Percentiles rank a stretch among this genome's conserved stretches.
Conservation (phyloP, 2,329 filamentous ascomycete genomes). For the Orbilia javanica region DNA sequence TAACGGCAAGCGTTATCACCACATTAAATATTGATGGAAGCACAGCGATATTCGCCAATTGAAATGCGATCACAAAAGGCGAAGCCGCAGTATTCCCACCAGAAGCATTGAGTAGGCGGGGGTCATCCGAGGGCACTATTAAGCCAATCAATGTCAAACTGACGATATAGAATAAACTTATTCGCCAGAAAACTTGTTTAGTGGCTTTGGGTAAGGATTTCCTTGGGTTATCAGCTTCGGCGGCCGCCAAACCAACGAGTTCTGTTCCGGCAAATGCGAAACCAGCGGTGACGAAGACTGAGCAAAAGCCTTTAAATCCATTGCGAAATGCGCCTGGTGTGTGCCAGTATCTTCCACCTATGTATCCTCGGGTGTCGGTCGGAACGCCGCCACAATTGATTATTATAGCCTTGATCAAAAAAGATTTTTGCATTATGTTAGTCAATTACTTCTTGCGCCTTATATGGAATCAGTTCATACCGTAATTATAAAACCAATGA, state of each 20-base stretch:
- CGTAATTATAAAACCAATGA: constrained; percentile 62
- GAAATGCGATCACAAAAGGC: constrained; percentile 76
- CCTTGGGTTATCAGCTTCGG: constrained; percentile 69
- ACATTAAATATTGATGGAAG: constrained; percentile 77
- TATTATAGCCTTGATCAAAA: constrained; percentile 63
- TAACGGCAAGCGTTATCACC: constrained; percentile 67
- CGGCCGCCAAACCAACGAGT: constrained; percentile 70
- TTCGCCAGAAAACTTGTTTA: constrained; percentile 70
- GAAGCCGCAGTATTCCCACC: constrained; percentile 68
- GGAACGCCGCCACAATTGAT: constrained; percentile 74
- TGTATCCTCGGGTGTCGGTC: constrained; percentile 49
- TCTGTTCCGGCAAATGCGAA: constrained; percentile 73
- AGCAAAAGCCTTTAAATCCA: constrained; percentile 70
- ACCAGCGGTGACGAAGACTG: constrained; percentile 71
- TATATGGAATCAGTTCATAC: background rate
- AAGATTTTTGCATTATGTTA: background rate
- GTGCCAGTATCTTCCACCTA: constrained; percentile 65
- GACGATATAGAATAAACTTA: constrained; percentile 69
- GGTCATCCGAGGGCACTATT: constrained; percentile 66
- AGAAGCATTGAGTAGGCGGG: constrained; percentile 65
- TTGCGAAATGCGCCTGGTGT: constrained; percentile 68
- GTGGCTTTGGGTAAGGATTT: constrained; percentile 68
- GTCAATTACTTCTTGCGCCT: background rate
- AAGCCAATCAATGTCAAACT: constrained; percentile 67
- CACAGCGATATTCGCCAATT: constrained; percentile 72